Conservation (phyloP, 352 stramenopile genomes). For the Pythium rhizo-oryzae region DNA sequence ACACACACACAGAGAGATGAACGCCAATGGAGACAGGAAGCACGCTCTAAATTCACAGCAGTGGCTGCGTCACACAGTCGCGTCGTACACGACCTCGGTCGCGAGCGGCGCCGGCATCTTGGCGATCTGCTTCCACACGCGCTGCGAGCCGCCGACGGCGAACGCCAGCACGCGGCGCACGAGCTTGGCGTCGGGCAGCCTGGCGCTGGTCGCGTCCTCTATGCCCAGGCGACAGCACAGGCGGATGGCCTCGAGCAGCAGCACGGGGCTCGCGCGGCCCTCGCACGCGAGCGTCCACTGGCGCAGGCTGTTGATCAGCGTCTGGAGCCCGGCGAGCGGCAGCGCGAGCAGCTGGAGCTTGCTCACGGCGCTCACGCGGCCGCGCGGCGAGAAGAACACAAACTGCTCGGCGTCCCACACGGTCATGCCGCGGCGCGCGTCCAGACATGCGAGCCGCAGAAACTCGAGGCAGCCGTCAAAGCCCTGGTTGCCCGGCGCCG, state of each 20-base stretch:
- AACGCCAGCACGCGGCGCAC: constrained; percentile 65
- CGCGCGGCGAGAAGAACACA: constrained; percentile 54
- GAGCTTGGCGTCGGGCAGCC: constrained; percentile 34
- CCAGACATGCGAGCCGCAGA: constrained; percentile 63
- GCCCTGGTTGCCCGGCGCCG: constrained; percentile 85
- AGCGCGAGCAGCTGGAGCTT: constrained; percentile 74
- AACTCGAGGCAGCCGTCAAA: constrained; percentile 92
- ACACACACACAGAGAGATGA: neutral
- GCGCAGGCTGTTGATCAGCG: constrained; percentile 50
- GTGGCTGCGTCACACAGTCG: too few relatives aligned
- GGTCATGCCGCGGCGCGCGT: constrained; percentile 56
- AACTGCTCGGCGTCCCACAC: constrained; percentile 88
- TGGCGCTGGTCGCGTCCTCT: constrained; percentile 26
- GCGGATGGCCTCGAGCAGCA: constrained; percentile 49
- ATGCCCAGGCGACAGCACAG: constrained; percentile 55
- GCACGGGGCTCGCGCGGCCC: constrained; percentile 38
- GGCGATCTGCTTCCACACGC: constrained; percentile 71
- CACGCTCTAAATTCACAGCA: too few relatives aligned
- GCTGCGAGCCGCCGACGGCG: constrained; percentile 57
- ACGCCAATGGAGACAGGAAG: too few relatives aligned
- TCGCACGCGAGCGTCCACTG: constrained; percentile 48
- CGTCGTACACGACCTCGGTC: constrained; percentile 47
- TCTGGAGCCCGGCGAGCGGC: constrained; percentile 61
- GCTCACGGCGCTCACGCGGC: constrained; percentile 50
- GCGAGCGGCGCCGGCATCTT: constrained; percentile 46